phyloP scores from a whole-genome alignment of 2,329 filamentous ascomycete genomes.

The Cyphellophora attinorum region DNA sequence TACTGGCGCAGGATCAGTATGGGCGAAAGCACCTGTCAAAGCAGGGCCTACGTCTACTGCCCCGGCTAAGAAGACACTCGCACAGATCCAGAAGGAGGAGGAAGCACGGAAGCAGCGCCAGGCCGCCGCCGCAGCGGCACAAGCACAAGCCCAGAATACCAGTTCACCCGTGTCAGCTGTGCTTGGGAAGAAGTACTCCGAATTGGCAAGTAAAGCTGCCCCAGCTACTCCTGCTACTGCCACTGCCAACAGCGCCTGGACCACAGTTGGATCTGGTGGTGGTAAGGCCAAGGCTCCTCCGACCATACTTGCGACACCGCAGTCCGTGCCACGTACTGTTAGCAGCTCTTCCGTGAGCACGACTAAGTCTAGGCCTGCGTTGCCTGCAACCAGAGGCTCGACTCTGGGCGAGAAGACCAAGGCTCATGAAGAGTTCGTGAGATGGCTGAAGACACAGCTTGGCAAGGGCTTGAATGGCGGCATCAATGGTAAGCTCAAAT shows the following conservation, averaged over 20 bases:
- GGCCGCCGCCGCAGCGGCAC: slow-evolving; percentile 37
- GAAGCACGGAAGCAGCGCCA: slow-evolving; percentile 77
- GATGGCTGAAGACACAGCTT: slow-evolving; percentile 78
- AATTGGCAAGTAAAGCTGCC: slow-evolving; percentile 72
- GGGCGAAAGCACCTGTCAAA: slow-evolving; percentile 41
- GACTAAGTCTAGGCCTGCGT: slow-evolving; percentile 41
- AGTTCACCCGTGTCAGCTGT: slow-evolving; percentile 34
- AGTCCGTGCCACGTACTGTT: slow-evolving; percentile 36
- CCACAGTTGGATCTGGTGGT: slow-evolving; percentile 85
- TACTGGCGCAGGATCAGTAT: slow-evolving; percentile 30
- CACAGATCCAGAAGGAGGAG: slow-evolving; percentile 95
- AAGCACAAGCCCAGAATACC: slow-evolving; percentile 30
- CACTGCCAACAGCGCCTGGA: slow-evolving; percentile 60
- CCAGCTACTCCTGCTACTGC: slow-evolving; percentile 33
- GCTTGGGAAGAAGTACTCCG: slow-evolving; percentile 80
- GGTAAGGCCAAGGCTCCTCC: slow-evolving; percentile 78
- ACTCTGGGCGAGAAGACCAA: slow-evolving; percentile 39
- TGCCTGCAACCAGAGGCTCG: slow-evolving; percentile 40
- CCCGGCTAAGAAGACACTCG: slow-evolving; percentile 72
- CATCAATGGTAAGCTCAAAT: slow-evolving; percentile 59
- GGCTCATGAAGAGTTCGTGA: slow-evolving; percentile 85
- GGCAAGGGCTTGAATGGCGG: slow-evolving; percentile 60
- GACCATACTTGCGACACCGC: slow-evolving; percentile 38
- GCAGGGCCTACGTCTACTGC: slow-evolving; percentile 26
- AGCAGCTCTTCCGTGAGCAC: slow-evolving; percentile 30